Evolutionary conservation across 202 grass and related monocot species (phyloP).

Genomic region (Carex sylvatica): DNA sequence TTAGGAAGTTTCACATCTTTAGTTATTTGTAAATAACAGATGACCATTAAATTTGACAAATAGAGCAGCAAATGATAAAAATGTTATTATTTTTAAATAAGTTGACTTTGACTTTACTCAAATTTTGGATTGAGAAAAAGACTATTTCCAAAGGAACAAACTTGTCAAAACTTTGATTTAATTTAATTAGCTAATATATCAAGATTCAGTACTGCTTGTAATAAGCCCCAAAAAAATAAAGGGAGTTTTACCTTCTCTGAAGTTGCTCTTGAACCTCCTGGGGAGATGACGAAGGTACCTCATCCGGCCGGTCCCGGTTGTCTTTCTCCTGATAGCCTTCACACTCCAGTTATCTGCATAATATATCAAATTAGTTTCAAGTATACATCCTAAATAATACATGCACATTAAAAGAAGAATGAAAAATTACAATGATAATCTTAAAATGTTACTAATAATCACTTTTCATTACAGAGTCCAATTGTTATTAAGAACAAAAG

Average conservation of each 20-base stretch:
- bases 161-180: background rate
- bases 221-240: background rate
- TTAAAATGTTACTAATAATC: background rate
- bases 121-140: background rate
- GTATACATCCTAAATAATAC: background rate
- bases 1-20: background rate
- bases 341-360: constrained; percentile 71
- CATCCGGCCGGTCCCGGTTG: constrained; percentile 67
- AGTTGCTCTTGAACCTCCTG: constrained; percentile 76
- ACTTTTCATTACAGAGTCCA: too few species aligned
- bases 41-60: background rate
- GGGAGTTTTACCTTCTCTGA: constrained; percentile 55
- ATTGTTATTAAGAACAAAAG: background rate
- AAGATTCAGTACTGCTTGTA: background rate
- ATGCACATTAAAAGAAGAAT: background rate
- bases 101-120: background rate
- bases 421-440: background rate
- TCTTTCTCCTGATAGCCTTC: constrained; percentile 80
- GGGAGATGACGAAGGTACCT: constrained; percentile 75
- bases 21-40: background rate
- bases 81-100: too few species aligned
- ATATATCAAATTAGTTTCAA: background rate
- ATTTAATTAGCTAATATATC: background rate
- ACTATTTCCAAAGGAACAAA: background rate
- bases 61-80: background rate